phyloP scores from a whole-genome alignment of 371 early-diverging fungal species.

The Circinella umbellata region DNA sequence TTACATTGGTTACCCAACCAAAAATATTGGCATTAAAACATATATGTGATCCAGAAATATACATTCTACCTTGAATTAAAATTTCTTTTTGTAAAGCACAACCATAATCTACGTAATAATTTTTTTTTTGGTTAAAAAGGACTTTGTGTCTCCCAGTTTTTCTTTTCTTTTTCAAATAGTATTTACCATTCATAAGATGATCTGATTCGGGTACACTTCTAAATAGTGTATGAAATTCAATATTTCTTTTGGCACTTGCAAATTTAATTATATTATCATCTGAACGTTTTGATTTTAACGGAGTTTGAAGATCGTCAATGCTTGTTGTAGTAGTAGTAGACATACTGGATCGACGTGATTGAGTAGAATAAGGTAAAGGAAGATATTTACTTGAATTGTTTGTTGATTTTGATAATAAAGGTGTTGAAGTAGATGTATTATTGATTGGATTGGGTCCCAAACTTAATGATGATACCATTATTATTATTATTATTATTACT shows the following conservation, averaged over 20 bases:
- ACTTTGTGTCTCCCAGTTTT: background rate
- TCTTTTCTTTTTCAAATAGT: background rate
- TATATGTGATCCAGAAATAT: slow-evolving; percentile 83
- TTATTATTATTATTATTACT: background rate
- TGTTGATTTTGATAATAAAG: slow-evolving; percentile 5
- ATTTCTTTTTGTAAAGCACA: slow-evolving; percentile 95
- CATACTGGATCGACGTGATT: slow-evolving; percentile 13
- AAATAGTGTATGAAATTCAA: slow-evolving; percentile 69
- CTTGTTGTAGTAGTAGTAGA: slow-evolving; percentile 6
- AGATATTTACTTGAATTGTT: background rate
- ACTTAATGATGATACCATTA: background rate
- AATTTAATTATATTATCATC: slow-evolving; percentile 8
- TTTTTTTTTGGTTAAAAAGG: background rate
- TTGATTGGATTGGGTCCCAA: slow-evolving; percentile 7
- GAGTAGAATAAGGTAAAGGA: background rate
- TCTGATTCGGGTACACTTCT: slow-evolving; percentile 66
- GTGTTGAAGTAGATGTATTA: slow-evolving; percentile 12
- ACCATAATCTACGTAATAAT: slow-evolving; percentile 75
- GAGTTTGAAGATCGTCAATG: slow-evolving; percentile 2
- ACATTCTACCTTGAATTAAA: slow-evolving; percentile 89
- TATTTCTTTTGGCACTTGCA: slow-evolving; percentile 57
- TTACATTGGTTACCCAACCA: slow-evolving; percentile 91
- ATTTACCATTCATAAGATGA: slow-evolving; percentile 65
- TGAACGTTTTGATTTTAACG: slow-evolving; percentile 1
- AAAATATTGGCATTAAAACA: slow-evolving; percentile 96